Conservation (phyloP, 805 yeast species). For the Ogataea salicorniae region DNA sequence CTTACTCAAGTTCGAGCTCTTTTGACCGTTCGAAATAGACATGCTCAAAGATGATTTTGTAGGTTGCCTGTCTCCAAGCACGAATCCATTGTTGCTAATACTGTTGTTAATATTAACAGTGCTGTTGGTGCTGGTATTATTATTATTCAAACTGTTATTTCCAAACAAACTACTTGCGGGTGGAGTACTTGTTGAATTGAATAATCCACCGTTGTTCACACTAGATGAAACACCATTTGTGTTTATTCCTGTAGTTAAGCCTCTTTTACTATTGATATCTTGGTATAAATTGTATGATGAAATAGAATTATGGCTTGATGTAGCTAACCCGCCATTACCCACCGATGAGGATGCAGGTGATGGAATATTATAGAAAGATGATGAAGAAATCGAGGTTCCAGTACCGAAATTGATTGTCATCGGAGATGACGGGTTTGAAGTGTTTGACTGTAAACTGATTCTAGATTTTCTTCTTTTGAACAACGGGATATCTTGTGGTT, state of each 20-base stretch:
- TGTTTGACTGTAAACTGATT: constrained; percentile 4
- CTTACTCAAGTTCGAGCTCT: constrained; percentile 12
- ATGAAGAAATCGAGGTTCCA: constrained; percentile 11
- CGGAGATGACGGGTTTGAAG: constrained; percentile 28
- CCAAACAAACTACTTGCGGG: not conserved
- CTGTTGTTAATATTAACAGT: not conserved
- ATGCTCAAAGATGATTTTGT: not conserved
- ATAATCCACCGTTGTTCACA: not conserved
- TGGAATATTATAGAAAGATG: constrained; percentile 15
- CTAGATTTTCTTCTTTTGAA: constrained; percentile 30
- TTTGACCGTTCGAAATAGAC: not conserved
- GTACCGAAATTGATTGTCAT: constrained; percentile 4
- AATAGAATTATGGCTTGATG: constrained; percentile 24
- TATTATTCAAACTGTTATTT: not conserved
- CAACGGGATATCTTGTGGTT: constrained; percentile 28
- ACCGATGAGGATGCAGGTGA: constrained; percentile 15
- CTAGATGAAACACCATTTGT: not conserved
- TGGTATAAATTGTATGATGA: constrained; percentile 24
- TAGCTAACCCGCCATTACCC: not conserved
- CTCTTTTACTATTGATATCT: constrained; percentile 25
- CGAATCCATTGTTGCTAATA: not conserved
- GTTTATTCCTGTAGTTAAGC: constrained; percentile 10
- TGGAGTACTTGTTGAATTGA: constrained; percentile 1
- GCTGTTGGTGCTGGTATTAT: not conserved
- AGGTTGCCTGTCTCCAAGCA: not conserved